These are phyloP conservation scores for Amesomyces nigricolor DNA, from an alignment of 2,329 filamentous ascomycete species.

Conservation along the genomic window DNA sequence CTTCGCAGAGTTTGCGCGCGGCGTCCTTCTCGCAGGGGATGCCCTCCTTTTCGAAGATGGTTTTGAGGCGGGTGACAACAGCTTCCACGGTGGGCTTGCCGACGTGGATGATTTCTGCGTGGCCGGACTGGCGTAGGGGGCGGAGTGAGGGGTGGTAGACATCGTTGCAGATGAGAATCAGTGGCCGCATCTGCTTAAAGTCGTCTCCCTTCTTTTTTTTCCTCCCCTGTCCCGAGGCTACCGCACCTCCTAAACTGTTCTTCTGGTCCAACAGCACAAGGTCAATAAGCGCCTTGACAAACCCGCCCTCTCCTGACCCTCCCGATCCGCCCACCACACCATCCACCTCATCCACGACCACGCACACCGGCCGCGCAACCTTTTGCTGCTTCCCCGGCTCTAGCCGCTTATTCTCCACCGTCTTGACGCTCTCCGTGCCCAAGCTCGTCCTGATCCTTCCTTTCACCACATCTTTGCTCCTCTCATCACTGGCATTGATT, in stretches of 20 bases:
- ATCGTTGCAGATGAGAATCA: slow-evolving; percentile 96
- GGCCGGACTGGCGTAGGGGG: slow-evolving; percentile 73
- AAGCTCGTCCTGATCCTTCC: slow-evolving; percentile 86
- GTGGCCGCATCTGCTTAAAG: slow-evolving; percentile 78
- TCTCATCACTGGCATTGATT: slow-evolving; percentile 95
- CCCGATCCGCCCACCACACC: slow-evolving; percentile 81
- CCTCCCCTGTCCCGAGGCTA: slow-evolving; percentile 32
- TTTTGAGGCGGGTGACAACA: slow-evolving; percentile 73
- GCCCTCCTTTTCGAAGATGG: slow-evolving; percentile 82
- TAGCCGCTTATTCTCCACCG: slow-evolving; percentile 54
- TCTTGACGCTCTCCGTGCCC: slow-evolving; percentile 88
- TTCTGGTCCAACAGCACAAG: slow-evolving; percentile 80
- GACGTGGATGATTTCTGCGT: slow-evolving; percentile 88
- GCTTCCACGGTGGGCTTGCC: slow-evolving; percentile 84
- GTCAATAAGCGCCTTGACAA: slow-evolving; percentile 91
- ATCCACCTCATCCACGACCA: slow-evolving; percentile 94
- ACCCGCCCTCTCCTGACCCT: slow-evolving; percentile 79
- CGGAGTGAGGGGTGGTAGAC: slow-evolving; percentile 87
- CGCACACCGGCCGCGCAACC: slow-evolving; percentile 79
- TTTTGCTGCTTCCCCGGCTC: slow-evolving; percentile 55
- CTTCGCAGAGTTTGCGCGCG: slow-evolving; percentile 76
- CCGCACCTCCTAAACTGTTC: slow-evolving; percentile 47
- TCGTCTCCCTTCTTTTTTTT: slow-evolving; percentile 75
- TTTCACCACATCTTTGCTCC: slow-evolving; percentile 83
- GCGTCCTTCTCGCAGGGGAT: slow-evolving; percentile 86